phyloP scores from a whole-genome alignment of 2,329 filamentous ascomycete species.

The Alternaria arbusti region DNA sequence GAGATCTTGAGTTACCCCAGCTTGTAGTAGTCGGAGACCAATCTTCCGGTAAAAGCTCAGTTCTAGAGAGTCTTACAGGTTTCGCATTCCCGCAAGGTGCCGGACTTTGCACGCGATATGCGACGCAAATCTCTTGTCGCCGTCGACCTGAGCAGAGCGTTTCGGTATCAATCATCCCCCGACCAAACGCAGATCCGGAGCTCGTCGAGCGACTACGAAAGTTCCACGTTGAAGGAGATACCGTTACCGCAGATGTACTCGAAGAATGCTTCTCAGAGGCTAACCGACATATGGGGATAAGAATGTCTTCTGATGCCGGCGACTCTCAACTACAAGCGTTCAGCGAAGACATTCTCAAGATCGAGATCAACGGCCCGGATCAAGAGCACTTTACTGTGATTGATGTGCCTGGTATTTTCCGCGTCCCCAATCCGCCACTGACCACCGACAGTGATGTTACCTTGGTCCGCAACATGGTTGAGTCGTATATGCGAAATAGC shows the following conservation, averaged over 20 bases:
- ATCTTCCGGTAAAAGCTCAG: conserved; percentile 41
- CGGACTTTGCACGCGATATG: conserved; percentile 63
- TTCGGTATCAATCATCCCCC: conserved; percentile 37
- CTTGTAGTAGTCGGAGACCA: conserved; percentile 11
- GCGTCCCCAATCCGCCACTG: neutral
- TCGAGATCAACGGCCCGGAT: conserved; percentile 25
- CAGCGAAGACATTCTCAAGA: conserved; percentile 31
- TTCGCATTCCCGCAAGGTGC: conserved; percentile 49
- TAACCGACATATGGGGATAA: neutral
- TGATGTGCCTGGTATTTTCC: conserved; percentile 54
- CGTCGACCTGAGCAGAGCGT: conserved; percentile 46
- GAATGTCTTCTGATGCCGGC: neutral
- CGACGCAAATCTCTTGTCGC: conserved; percentile 63
- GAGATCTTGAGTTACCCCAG: conserved; percentile 38
- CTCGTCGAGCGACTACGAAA: neutral
- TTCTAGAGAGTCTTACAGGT: conserved; percentile 43
- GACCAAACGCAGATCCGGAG: conserved; percentile 17
- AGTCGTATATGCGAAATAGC: conserved; percentile 22
- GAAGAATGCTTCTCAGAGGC: neutral
- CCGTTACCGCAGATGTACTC: neutral
- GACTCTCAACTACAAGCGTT: conserved; percentile 30
- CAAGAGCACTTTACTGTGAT: conserved; percentile 50
- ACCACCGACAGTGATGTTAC: conserved; percentile 19
- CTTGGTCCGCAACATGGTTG: conserved; percentile 23
- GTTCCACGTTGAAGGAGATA: neutral